These are phyloP conservation scores for Emmonsiellopsis sp. DNA, from an alignment of 2,329 filamentous ascomycete species.

Conservation along the genomic window DNA sequence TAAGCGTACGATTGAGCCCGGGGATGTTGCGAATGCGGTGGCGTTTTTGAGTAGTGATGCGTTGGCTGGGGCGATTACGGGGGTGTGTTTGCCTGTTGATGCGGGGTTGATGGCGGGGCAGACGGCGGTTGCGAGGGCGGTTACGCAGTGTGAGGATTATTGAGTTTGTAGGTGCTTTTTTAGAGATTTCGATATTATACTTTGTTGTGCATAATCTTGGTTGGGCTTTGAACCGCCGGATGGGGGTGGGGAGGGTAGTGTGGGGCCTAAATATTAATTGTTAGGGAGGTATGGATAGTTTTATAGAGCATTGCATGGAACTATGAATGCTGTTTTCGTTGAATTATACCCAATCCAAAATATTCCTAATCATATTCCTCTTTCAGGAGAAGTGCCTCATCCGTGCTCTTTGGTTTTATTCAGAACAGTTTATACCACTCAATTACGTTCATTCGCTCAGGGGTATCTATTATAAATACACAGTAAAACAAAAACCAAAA, in stretches of 20 bases:
- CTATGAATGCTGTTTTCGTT: too few relatives aligned
- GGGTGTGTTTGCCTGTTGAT: slow-evolving; percentile 18
- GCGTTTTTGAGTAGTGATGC: slow-evolving; percentile 16
- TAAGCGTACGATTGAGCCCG: slow-evolving; percentile 14
- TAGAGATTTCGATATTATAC: not conserved
- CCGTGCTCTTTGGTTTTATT: too few relatives aligned
- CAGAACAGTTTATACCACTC: too few relatives aligned
- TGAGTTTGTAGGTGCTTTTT: not conserved
- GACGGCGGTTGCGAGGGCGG: slow-evolving; percentile 13
- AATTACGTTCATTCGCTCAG: too few relatives aligned
- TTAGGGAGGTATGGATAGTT: too few relatives aligned
- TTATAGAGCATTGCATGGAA: too few relatives aligned
- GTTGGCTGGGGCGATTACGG: slow-evolving; percentile 15
- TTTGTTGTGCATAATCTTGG: not conserved
- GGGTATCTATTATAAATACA: too few relatives aligned
- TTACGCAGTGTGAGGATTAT: slow-evolving; percentile 14
- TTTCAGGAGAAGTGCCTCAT: too few relatives aligned
- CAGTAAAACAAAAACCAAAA: not conserved
- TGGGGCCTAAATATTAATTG: too few relatives aligned
- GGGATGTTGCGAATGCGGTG: slow-evolving; percentile 20
- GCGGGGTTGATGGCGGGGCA: slow-evolving; percentile 18
- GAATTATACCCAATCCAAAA: too few relatives aligned
- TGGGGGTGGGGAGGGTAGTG: too few relatives aligned
- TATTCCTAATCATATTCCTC: too few relatives aligned
- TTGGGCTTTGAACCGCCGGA: not conserved